phyloP scores from a whole-genome alignment of 768 basidiomycete species.

The Leccinum olivaceopallidum region DNA sequence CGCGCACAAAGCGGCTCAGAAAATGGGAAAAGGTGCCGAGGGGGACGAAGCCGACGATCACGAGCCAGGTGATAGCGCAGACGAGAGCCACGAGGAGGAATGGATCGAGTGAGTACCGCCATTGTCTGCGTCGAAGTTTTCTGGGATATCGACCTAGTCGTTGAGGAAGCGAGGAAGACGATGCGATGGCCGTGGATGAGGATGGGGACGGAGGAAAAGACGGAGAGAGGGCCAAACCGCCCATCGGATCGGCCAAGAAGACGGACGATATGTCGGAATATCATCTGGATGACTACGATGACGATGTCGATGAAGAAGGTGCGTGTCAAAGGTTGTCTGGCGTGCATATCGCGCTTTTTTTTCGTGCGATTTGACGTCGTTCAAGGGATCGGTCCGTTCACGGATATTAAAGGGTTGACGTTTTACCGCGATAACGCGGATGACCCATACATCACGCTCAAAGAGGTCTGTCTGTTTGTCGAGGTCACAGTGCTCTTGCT shows the following conservation, averaged over 20 bases:
- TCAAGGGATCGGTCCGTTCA: conserved; percentile 77
- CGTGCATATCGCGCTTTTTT: not conserved
- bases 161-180: conserved; percentile 46
- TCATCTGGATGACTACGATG: conserved; percentile 89
- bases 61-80: conserved; percentile 43
- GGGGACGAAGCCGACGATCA: conserved; percentile 67
- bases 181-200: conserved; percentile 64
- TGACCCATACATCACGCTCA: conserved; percentile 95
- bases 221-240: conserved; percentile 1
- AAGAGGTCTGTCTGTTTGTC: conserved; percentile 63
- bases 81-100: conserved; percentile 48
- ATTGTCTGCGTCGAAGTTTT: conserved; percentile 8
- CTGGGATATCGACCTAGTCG: conserved; percentile 16
- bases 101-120: conserved; percentile 87
- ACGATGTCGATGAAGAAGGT: conserved; percentile 56
- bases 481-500: not conserved
- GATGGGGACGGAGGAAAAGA: conserved; percentile 9
- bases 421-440: conserved; percentile 91
- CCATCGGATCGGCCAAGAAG: conserved; percentile 34
- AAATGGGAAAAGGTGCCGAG: conserved; percentile 68
- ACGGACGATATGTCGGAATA: conserved; percentile 81
- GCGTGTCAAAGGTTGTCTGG: not conserved
- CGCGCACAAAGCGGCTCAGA: conserved; percentile 72
- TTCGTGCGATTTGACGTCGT: not conserved
- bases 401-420: conserved; percentile 91